Percentiles rank a stretch among this genome's conserved stretches.
Evolutionary conservation across 2,329 filamentous ascomycete genomes (phyloP).

Genomic region (Sporothrix euskadiensis): DNA sequence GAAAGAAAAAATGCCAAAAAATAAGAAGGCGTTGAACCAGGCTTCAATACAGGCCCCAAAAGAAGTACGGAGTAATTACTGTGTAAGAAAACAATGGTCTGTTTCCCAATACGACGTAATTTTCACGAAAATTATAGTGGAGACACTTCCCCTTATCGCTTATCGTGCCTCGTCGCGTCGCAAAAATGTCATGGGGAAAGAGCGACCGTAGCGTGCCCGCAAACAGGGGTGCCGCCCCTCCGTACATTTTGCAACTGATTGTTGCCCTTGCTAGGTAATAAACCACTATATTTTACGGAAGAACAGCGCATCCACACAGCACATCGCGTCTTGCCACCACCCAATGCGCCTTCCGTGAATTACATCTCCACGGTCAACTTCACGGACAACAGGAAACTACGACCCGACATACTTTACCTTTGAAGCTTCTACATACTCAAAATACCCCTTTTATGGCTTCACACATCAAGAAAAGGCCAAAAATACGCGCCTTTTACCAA

Average conservation of each 20-base stretch:
- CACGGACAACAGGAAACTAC: background rate
- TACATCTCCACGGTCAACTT: background rate
- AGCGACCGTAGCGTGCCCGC: background rate
- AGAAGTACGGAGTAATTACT: too few species aligned
- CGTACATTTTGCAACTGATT: background rate
- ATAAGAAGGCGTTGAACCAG: background rate
- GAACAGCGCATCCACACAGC: background rate
- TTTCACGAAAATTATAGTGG: constrained; percentile 25
- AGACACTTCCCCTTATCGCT: constrained; percentile 20
- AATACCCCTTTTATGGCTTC: background rate
- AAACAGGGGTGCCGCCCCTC: background rate
- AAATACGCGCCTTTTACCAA: background rate
- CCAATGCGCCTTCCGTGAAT: constrained; percentile 2
- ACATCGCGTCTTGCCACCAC: constrained; percentile 2
- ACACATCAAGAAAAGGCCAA: background rate
- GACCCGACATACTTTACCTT: background rate
- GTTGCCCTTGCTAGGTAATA: background rate
- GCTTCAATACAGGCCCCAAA: background rate
- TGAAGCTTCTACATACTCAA: background rate
- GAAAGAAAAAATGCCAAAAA: background rate
- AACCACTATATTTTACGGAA: background rate
- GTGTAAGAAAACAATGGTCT: constrained; percentile 12
- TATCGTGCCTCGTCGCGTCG: constrained; percentile 21
- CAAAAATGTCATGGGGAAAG: constrained; percentile 17
- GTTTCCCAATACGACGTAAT: background rate